A percentile compares a stretch with the other conserved stretches of the same genome.
phyloP scores from a whole-genome alignment of 1,284 basidiomycete species.

The Ceratobasidium papillatum region DNA sequence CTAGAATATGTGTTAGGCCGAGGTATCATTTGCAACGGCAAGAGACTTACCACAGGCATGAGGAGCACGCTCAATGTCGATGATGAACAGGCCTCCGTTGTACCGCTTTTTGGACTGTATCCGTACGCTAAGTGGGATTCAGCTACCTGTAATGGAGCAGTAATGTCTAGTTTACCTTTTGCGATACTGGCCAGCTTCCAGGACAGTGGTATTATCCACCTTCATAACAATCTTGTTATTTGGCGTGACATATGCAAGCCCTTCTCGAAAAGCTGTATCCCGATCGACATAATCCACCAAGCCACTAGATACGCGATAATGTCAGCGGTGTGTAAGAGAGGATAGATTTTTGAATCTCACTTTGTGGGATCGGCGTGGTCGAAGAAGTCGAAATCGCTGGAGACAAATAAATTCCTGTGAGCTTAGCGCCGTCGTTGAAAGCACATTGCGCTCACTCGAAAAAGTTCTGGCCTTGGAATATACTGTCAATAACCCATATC shows the following conservation, averaged over 20 bases:
- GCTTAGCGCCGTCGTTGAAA: neutral
- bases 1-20: conserved; percentile 50
- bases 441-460: conserved; percentile 42
- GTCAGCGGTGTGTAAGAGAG: neutral
- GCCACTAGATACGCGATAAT: conserved; percentile 13
- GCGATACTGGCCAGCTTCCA: conserved; percentile 39
- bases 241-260: conserved; percentile 43
- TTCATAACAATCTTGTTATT: conserved; percentile 44
- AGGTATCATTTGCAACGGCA: neutral
- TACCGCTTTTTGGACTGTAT: conserved; percentile 51
- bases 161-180: conserved; percentile 40
- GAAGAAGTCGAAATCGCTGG: conserved; percentile 44
- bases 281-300: conserved; percentile 40
- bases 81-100: conserved; percentile 72
- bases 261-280: conserved; percentile 39
- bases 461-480: conserved; percentile 43
- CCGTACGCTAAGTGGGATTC: conserved; percentile 45
- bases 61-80: conserved; percentile 71
- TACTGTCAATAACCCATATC: conserved; percentile 41
- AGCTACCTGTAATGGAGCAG: conserved; percentile 30
- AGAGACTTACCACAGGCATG: conserved; percentile 73
- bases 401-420: neutral
- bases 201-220: conserved; percentile 43
- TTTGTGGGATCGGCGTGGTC: conserved; percentile 45
- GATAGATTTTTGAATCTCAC: neutral